phyloP scores from a whole-genome alignment of 2,329 filamentous ascomycete genomes.

The Coniochaeta sp. region DNA sequence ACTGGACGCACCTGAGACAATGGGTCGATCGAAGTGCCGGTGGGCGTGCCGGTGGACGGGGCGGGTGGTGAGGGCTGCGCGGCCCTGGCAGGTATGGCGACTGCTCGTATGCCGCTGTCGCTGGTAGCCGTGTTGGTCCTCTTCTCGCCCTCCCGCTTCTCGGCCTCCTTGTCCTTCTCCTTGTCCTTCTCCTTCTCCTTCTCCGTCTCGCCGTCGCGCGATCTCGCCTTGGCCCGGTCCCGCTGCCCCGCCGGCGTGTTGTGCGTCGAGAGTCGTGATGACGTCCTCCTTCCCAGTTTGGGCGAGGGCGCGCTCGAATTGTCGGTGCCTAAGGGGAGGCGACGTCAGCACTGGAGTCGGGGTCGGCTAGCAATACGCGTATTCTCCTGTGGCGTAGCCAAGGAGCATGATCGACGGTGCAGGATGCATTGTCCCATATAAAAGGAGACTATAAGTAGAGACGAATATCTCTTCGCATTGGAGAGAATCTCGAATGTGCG shows the following conservation, averaged over 20 bases:
- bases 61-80: background rate
- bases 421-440: background rate
- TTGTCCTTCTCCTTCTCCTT: background rate
- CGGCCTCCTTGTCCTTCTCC: background rate
- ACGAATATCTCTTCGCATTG: background rate
- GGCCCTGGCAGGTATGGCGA: background rate
- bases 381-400: background rate
- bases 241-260: background rate
- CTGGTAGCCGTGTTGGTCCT: background rate
- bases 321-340: background rate
- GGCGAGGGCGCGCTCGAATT: background rate
- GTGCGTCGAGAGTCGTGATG: background rate
- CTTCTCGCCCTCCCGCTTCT: background rate
- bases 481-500: background rate
- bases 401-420: background rate
- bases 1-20: background rate
- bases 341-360: background rate
- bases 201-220: background rate
- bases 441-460: background rate
- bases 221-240: background rate
- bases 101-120: background rate
- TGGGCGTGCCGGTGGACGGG: background rate
- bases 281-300: background rate
- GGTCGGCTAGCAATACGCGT: background rate
- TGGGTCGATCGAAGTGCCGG: background rate